Evolutionary conservation across 2,329 filamentous ascomycete species (phyloP), one percentile per base, ranked within the genome.

Genomic region (Arthrobotrys sphaeroides): DNA sequence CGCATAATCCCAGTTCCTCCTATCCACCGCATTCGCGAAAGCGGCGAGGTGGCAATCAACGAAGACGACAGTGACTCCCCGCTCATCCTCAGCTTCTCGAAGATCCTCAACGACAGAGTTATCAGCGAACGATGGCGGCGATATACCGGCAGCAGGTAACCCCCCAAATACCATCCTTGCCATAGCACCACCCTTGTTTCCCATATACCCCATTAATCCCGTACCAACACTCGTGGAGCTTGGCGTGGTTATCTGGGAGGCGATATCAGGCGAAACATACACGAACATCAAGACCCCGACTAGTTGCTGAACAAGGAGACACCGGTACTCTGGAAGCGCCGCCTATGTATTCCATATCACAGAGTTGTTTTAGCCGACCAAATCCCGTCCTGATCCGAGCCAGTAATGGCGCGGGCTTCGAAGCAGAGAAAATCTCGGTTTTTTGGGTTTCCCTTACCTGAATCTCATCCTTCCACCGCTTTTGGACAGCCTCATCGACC

Each of bases 21-120:
- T 87, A 24, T 97, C 93, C 20, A 97, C 82, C 77, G 91, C 89
- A 79, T 96, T 93, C 5, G 89, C 88, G 26, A 95, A 95, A 62
- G 94, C 96, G 77, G 94, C 91, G 22, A 99, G 86, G 83, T 99
- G 95, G 68, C 89, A 92, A 82, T 99, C 97, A 78, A 97, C 86
- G 81, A 99, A 97, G 22, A 95, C 90, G 66, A 99, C 84, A 5
- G 57, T 66, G 4, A 28, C 47, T 4, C 73, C 73, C 28, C 91
- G 88, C 0, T 95, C 97, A 0, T 93, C 93, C 82, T 97, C 60
- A 2, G 55, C 45, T 28, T 70, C 61, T 55, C 38, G 47, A 2
- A 53, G 36, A 2, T 61, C 67, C 6, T 66, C 51, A n/a, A n/a
- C n/a, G 3, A 57, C 22, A 2, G 65, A 65, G 2, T 12, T 40